phyloP scores from a whole-genome alignment of 306 rosid species.

The Potentilla sterilis region DNA sequence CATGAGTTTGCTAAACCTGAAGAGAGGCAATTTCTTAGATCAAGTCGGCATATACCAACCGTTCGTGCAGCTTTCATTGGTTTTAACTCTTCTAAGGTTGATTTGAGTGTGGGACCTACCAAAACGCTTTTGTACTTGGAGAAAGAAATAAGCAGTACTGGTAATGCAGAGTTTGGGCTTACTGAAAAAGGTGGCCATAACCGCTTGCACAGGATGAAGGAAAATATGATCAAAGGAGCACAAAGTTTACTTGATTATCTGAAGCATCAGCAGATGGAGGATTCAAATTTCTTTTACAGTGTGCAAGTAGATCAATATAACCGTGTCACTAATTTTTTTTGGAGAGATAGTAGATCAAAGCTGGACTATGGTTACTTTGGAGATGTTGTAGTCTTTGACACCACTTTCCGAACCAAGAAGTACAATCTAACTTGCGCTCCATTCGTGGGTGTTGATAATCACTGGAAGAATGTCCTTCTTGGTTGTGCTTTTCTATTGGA shows the following conservation, averaged over 20 bases:
- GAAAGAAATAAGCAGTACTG: neutral
- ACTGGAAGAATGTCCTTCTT: slow-evolving; percentile 24
- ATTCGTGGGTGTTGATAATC: slow-evolving; percentile 31
- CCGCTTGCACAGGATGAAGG: slow-evolving; percentile 3
- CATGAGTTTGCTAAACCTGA: slow-evolving; percentile 22
- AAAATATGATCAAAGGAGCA: slow-evolving; percentile 2
- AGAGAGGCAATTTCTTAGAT: slow-evolving; percentile 12
- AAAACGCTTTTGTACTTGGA: neutral
- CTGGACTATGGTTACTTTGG: slow-evolving; percentile 30
- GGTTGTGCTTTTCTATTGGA: slow-evolving; percentile 30
- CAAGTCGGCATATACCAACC: slow-evolving; percentile 5
- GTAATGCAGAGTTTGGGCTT: slow-evolving; percentile 10
- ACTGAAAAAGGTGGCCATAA: neutral
- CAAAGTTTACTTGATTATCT: slow-evolving; percentile 23
- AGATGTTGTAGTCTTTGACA: slow-evolving; percentile 25
- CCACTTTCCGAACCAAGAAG: slow-evolving; percentile 17
- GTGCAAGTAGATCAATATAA: slow-evolving; percentile 24
- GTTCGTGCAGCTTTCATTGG: neutral
- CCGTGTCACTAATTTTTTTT: slow-evolving; percentile 19
- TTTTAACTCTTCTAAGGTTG: neutral
- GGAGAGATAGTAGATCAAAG: slow-evolving; percentile 28
- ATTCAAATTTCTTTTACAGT: slow-evolving; percentile 23
- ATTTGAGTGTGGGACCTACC: neutral
- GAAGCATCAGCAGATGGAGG: slow-evolving; percentile 16
- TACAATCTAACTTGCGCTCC: slow-evolving; percentile 26